Evolutionary conservation across 2,329 filamentous ascomycete species (phyloP).

Genomic region (Colletotrichum lentis): DNA sequence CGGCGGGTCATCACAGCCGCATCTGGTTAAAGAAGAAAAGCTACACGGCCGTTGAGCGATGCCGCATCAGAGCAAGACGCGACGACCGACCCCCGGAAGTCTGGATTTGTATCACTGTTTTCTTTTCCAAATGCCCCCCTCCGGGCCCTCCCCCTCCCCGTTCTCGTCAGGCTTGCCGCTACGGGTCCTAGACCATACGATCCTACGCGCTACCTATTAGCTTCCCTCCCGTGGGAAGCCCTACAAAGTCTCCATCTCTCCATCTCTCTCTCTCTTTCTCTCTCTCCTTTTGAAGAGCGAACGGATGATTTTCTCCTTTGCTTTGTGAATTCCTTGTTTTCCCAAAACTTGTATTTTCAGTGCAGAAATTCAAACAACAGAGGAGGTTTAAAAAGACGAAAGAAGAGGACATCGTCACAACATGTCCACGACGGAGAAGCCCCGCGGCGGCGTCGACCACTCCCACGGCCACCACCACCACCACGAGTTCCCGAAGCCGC

Average conservation of each 20-base stretch:
- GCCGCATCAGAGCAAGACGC: neutral
- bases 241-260: neutral
- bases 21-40: neutral
- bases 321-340: too few relatives aligned
- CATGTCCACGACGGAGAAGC: neutral
- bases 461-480: neutral
- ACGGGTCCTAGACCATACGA: too few relatives aligned
- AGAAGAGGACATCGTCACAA: neutral
- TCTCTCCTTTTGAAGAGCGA: too few relatives aligned
- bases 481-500: neutral
- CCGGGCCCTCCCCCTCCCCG: too few relatives aligned
- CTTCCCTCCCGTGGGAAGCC: neutral
- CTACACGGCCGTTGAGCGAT: slow-evolving; percentile 3
- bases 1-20: neutral
- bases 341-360: too few relatives aligned
- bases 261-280: neutral
- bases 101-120: too few relatives aligned
- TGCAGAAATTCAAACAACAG: too few relatives aligned
- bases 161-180: neutral
- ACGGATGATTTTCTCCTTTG: too few relatives aligned
- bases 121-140: neutral
- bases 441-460: neutral
- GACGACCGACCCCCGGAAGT: neutral
- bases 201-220: too few relatives aligned
- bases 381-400: too few relatives aligned